Conservation (phyloP, 192 early-diverging fungal genomes). For the Podila clonocystis region DNA sequence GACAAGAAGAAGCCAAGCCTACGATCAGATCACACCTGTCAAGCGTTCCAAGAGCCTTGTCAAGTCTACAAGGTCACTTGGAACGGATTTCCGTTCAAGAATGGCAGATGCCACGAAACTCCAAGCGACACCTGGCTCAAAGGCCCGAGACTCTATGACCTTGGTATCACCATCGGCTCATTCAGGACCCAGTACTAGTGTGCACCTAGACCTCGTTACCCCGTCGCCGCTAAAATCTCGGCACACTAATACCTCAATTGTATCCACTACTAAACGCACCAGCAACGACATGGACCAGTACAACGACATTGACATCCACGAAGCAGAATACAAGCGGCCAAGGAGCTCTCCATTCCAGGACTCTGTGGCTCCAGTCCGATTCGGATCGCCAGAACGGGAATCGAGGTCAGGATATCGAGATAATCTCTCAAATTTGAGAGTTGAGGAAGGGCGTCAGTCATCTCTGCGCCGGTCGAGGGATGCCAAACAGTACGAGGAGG, state of each 20-base stretch:
- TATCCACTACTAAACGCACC: background rate
- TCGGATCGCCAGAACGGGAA: slow-evolving; percentile 7
- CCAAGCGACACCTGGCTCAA: slow-evolving; percentile 14
- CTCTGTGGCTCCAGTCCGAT: slow-evolving; percentile 26
- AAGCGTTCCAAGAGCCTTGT: slow-evolving; percentile 2
- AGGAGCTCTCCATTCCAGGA: slow-evolving; percentile 34
- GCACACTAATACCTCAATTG: background rate
- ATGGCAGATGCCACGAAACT: background rate
- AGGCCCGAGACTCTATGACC: slow-evolving; percentile 31
- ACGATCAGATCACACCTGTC: slow-evolving; percentile 1
- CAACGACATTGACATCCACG: background rate
- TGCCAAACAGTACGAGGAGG: background rate
- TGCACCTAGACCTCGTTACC: background rate
- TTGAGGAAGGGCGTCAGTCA: background rate
- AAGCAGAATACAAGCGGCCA: slow-evolving; percentile 10
- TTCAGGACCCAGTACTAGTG: background rate
- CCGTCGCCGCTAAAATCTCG: background rate
- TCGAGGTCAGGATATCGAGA: background rate
- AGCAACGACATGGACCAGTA: slow-evolving; percentile 11
- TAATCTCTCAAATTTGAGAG: background rate
- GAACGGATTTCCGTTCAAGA: background rate
- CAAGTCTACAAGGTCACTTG: background rate
- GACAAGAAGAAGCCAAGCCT: background rate
- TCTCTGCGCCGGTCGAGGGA: background rate
- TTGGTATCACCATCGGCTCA: slow-evolving; percentile 15